phyloP scores from a whole-genome alignment of 306 rosid species.

The Rosa lucieae region DNA sequence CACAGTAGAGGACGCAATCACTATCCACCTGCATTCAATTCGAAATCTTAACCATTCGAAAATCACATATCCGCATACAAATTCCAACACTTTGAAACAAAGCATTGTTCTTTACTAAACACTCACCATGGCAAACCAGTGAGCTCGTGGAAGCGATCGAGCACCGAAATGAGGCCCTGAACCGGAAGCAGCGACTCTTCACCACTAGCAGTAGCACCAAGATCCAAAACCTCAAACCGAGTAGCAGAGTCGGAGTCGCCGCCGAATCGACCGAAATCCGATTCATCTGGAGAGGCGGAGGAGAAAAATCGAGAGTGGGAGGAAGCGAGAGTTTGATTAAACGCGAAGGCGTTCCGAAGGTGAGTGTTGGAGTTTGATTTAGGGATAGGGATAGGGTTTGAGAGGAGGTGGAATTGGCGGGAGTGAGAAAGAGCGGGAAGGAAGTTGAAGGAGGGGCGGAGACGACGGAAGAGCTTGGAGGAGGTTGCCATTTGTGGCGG shows the following conservation, averaged over 20 bases:
- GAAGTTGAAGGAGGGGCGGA: conserved; percentile 17
- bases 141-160: conserved; percentile 66
- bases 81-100: too few species aligned
- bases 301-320: conserved; percentile 54
- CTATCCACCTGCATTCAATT: conserved; percentile 69
- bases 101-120: too few species aligned
- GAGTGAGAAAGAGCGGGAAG: conserved; percentile 29
- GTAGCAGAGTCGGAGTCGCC: conserved; percentile 13
- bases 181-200: conserved; percentile 49
- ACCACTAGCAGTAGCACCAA: conserved; percentile 10
- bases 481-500: conserved; percentile 53
- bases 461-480: conserved; percentile 27
- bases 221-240: conserved; percentile 37
- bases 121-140: conserved; percentile 87
- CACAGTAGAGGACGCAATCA: conserved; percentile 65
- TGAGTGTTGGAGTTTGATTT: not conserved
- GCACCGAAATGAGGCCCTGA: conserved; percentile 49
- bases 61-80: not conserved
- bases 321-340: conserved; percentile 28
- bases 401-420: conserved; percentile 21
- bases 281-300: conserved; percentile 37
- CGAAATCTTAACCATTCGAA: not conserved
- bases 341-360: conserved; percentile 13
- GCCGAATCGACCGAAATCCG: conserved; percentile 26
- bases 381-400: conserved; percentile 20